phyloP scores from a whole-genome alignment of 768 basidiomycete species.

The Boletus sp. region DNA sequence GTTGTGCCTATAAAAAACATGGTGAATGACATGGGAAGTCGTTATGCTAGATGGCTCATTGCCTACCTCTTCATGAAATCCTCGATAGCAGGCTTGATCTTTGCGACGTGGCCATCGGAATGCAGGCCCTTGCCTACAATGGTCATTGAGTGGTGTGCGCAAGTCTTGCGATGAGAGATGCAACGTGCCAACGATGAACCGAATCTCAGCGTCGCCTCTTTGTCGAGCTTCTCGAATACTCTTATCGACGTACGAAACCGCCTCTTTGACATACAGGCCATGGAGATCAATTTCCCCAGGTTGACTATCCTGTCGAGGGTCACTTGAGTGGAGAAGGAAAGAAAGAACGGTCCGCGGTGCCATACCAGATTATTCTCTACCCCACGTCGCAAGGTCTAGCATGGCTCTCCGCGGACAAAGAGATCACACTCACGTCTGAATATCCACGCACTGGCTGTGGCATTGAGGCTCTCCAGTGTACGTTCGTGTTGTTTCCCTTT shows the following conservation, averaged over 20 bases:
- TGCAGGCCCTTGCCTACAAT: slow-evolving; percentile 80
- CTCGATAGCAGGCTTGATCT: slow-evolving; percentile 90
- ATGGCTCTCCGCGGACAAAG: background rate
- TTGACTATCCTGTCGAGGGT: slow-evolving; percentile 50
- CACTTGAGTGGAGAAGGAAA: background rate
- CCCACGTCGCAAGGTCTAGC: background rate
- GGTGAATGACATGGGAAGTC: background rate
- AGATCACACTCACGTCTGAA: slow-evolving; percentile 50
- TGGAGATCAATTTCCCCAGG: slow-evolving; percentile 85
- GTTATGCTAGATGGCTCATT: background rate
- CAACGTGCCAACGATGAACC: slow-evolving; percentile 79
- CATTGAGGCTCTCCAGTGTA: slow-evolving; percentile 76
- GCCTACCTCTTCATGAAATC: slow-evolving; percentile 77
- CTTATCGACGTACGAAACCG: slow-evolving; percentile 67
- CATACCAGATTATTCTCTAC: slow-evolving; percentile 74
- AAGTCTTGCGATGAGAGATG: background rate
- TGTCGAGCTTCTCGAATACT: slow-evolving; percentile 66
- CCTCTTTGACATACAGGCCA: slow-evolving; percentile 92
- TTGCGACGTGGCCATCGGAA: slow-evolving; percentile 69
- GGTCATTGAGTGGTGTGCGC: background rate
- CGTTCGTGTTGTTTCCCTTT: slow-evolving; percentile 77
- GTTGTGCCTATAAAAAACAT: slow-evolving; percentile 49
- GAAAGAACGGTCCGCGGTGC: background rate
- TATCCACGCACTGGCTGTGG: slow-evolving; percentile 84
- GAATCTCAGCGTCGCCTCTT: slow-evolving; percentile 60